Evolutionary conservation across 768 basidiomycete species (phyloP).

Genomic region (Rhizopogon sp.): DNA sequence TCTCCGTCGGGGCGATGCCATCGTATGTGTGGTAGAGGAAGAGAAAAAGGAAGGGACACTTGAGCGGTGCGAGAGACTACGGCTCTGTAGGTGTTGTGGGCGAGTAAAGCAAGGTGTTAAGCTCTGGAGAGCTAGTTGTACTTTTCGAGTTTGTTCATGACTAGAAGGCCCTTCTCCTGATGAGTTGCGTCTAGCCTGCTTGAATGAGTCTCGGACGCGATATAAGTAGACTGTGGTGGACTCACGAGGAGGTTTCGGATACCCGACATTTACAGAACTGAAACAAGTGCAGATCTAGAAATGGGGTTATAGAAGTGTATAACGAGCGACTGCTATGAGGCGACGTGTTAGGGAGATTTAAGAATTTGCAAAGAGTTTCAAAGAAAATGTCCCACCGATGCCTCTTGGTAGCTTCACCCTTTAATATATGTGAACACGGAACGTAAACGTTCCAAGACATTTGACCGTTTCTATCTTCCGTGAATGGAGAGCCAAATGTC

Average conservation of each 20-base stretch:
- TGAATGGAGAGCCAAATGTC: too few relatives aligned
- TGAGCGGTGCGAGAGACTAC: not conserved
- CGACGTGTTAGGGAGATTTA: too few relatives aligned
- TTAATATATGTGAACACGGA: too few relatives aligned
- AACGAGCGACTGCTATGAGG: too few relatives aligned
- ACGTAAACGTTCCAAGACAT: too few relatives aligned
- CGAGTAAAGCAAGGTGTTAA: not conserved
- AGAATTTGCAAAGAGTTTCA: too few relatives aligned
- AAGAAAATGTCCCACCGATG: too few relatives aligned
- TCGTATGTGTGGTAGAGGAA: not conserved
- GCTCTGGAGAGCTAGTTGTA: not conserved
- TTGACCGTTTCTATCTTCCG: too few relatives aligned
- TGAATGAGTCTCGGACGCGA: not conserved
- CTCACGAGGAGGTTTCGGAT: not conserved
- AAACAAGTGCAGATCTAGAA: too few relatives aligned
- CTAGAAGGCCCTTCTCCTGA: not conserved
- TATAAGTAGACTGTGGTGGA: not conserved
- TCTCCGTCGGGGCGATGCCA: not conserved
- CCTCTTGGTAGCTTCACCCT: too few relatives aligned
- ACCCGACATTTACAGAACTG: not conserved
- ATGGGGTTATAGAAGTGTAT: too few relatives aligned
- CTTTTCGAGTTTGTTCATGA: not conserved
- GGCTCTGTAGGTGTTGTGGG: too few relatives aligned
- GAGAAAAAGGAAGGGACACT: not conserved
- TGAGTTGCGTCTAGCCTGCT: not conserved